Evolutionary conservation across 148 eudicot species (phyloP).

Genomic region (Diospyros lotus): DNA sequence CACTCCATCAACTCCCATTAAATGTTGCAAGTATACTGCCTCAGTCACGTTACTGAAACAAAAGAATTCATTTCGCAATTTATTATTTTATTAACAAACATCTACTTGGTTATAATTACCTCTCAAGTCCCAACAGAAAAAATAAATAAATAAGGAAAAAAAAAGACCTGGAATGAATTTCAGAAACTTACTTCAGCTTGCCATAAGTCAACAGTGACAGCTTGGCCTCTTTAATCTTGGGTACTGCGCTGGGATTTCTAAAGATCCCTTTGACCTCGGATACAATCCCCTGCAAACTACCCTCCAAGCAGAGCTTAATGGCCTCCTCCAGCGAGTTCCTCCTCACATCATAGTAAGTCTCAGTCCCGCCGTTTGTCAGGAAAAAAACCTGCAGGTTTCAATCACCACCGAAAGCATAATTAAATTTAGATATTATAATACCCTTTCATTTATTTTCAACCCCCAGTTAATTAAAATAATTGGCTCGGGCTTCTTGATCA

Average conservation of each 20-base stretch:
- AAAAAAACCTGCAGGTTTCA: constrained; percentile 45
- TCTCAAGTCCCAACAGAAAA: too few relatives aligned
- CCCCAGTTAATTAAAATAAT: too few relatives aligned
- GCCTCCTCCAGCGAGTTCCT: constrained; percentile 84
- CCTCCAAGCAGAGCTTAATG: constrained; percentile 58
- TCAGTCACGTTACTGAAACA: constrained; percentile 59
- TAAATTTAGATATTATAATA: too few relatives aligned
- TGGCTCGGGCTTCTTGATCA: too few relatives aligned
- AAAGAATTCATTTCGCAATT: not conserved
- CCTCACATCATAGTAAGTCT: constrained; percentile 57
- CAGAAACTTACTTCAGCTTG: constrained; percentile 54
- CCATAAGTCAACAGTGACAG: constrained; percentile 77
- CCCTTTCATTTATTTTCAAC: not conserved
- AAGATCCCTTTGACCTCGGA: constrained; percentile 74
- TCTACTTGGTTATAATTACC: too few relatives aligned
- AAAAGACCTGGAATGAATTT: not conserved
- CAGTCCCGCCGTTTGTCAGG: constrained; percentile 77
- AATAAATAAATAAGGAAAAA: not conserved
- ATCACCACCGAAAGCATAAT: too few relatives aligned
- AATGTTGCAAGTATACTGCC: constrained; percentile 75
- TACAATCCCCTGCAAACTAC: constrained; percentile 86
- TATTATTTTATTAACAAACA: not conserved
- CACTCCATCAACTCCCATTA: constrained; percentile 84
- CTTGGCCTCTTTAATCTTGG: constrained; percentile 64
- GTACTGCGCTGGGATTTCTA: constrained; percentile 61